Percentiles rank a stretch among this genome's conserved stretches.
Conservation (phyloP, 805 yeast species). For the Suhomyces emberorum region DNA sequence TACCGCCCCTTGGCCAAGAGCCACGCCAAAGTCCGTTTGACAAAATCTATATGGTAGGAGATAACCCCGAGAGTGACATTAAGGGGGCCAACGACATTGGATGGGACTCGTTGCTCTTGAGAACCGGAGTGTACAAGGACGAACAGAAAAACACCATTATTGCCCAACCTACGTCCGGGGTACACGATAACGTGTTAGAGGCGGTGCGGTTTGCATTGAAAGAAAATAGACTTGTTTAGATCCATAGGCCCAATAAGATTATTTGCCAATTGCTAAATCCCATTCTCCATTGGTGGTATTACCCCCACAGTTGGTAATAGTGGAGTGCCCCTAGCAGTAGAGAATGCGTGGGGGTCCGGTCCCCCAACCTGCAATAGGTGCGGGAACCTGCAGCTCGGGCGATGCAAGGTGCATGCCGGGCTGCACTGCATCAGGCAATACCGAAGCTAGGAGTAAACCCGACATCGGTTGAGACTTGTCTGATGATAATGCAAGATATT, state of each 20-base stretch:
- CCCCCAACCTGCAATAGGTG: no score
- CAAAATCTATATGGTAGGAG: slow-evolving; percentile 92
- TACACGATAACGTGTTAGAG: slow-evolving; percentile 46
- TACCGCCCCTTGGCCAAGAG: slow-evolving; percentile 46
- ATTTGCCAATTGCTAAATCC: no score
- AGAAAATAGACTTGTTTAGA: slow-evolving; percentile 1
- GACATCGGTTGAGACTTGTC: no score
- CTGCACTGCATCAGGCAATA: no score
- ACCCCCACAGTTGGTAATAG: no score
- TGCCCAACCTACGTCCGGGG: slow-evolving; percentile 49
- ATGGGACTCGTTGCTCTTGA: slow-evolving; percentile 82
- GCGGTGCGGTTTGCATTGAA: slow-evolving; percentile 35
- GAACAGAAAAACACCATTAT: slow-evolving; percentile 40
- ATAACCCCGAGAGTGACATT: slow-evolving; percentile 92
- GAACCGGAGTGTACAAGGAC: slow-evolving; percentile 83
- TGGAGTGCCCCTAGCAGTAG: no score
- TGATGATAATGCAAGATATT: no score
- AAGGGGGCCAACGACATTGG: slow-evolving; percentile 84
- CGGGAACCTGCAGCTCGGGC: no score
- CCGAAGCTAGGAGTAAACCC: no score
- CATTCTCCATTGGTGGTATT: no score
- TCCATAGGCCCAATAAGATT: background rate
- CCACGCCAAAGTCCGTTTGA: slow-evolving; percentile 38
- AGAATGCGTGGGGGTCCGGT: no score
- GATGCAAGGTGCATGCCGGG: no score